Percentiles rank a stretch among this genome's conserved stretches.
phyloP scores from a whole-genome alignment of 148 eudicot genomes.

The Spergularia bocconei region DNA sequence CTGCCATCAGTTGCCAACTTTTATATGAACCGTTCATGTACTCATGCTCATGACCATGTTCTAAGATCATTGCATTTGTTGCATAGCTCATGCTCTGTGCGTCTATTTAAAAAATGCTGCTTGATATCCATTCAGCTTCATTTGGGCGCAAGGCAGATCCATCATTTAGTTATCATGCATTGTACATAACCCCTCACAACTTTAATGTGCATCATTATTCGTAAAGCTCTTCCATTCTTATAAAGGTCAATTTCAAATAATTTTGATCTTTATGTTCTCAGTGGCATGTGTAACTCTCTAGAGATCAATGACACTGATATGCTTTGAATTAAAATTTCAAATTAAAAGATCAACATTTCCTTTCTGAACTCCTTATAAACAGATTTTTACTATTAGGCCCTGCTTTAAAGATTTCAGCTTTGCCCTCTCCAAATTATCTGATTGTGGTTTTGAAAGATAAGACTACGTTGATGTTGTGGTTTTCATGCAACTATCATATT shows the following conservation, averaged over 20 bases:
- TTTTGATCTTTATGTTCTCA: background rate
- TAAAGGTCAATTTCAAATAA: background rate
- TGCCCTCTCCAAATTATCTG: background rate
- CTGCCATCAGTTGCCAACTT: background rate
- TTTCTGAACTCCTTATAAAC: background rate
- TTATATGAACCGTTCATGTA: background rate
- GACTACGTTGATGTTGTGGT: background rate
- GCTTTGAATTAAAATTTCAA: background rate
- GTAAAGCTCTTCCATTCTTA: background rate
- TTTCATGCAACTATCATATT: background rate
- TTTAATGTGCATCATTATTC: constrained; percentile 3
- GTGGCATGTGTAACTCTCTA: background rate
- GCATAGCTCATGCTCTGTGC: constrained; percentile 6
- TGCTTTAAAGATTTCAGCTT: background rate
- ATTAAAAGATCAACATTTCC: background rate
- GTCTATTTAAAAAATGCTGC: background rate
- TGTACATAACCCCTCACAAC: background rate
- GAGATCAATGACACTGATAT: background rate
- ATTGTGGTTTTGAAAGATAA: background rate
- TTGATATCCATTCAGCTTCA: background rate
- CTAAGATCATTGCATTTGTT: background rate
- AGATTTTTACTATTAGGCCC: no score
- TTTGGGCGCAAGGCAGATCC: background rate
- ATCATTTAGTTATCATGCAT: background rate
- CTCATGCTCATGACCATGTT: background rate